phyloP scores from a whole-genome alignment of 352 stramenopile species.

The Aphanomyces stellatus region DNA sequence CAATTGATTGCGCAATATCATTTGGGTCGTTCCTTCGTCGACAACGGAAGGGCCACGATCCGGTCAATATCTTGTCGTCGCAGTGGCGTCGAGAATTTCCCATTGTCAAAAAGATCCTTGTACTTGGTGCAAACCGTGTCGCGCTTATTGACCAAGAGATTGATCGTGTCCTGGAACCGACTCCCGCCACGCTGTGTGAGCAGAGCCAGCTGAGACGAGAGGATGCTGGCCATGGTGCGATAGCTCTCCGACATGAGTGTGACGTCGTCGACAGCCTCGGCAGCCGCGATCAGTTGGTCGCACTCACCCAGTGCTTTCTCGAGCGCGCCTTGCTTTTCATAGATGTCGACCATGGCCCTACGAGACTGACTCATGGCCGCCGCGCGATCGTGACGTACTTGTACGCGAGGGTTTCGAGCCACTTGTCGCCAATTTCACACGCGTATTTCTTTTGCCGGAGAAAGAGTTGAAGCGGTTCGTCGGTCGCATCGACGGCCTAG shows the following conservation, averaged over 20 bases:
- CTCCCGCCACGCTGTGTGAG: constrained; percentile 15
- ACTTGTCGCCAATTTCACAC: neutral
- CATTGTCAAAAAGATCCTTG: neutral
- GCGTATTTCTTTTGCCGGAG: neutral
- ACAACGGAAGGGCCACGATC: neutral
- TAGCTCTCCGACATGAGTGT: constrained; percentile 15
- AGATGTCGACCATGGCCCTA: constrained; percentile 6
- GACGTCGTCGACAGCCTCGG: neutral
- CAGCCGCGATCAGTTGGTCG: constrained; percentile 3
- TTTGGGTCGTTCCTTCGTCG: neutral
- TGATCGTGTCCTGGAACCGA: constrained; percentile 20
- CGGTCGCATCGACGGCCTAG: neutral
- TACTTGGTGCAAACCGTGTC: constrained; percentile 13
- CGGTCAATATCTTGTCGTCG: constrained; percentile 5
- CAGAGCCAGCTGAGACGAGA: constrained; percentile 10
- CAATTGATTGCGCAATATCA: neutral
- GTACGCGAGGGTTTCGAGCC: neutral
- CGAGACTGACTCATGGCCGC: neutral
- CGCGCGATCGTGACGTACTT: constrained; percentile 6
- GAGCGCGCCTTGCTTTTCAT: constrained; percentile 3
- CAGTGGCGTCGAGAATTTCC: neutral
- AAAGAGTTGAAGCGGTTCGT: constrained; percentile 15
- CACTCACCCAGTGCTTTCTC: constrained; percentile 15
- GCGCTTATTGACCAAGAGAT: constrained; percentile 7
- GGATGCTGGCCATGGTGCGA: constrained; percentile 1